Evolutionary conservation across 202 grass and related monocot species (phyloP), one percentile per base, ranked within the genome.

Genomic region (Zoysia matrella): DNA sequence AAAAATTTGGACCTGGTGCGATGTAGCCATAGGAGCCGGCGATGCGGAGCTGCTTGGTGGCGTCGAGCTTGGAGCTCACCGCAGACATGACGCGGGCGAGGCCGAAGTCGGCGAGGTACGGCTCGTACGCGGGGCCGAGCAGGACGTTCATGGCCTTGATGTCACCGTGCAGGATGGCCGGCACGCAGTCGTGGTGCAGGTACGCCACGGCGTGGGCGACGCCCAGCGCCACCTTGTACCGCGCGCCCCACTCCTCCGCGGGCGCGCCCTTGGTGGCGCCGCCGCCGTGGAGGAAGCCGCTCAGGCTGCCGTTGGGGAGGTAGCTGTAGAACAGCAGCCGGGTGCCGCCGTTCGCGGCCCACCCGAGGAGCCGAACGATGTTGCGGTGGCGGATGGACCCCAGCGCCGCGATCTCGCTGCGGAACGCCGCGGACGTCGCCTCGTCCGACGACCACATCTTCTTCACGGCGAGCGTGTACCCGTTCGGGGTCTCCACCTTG

Each of bases 21-120:
- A 99, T 99, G 89, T 99, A 99, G 60, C 96, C 96, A 47, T 99
- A 99, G 1, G 96, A 99, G 2, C 96, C 96, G 51, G 93, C 91
- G 78, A 99, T 90, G 52, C 65, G 80, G 6, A 87, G 67, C 14
- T 85, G 67, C 72, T 87, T 95, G 75, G 69, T 57, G 54, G 81
- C 22, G 62, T 92, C 90, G 55, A 89, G 81, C 83, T 94, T 94
- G 55, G 74, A 58, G 52, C 13, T 14, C 14, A 52, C 44, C 6
- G 22, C 56, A 70, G 52, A 85, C 12, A 99, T 67, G 18, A 95
- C 77, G 49, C 93, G 94, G n/a, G 96, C 92, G 65, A 99, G 93
- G 22, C 96, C 96, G 67, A 99, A 96, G 90, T 99, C 96, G 18
- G 93, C 93, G 80, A 99, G 85, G 81, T 99, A 99, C 8, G 96